Percentiles rank a stretch among this genome's conserved stretches.
These are phyloP conservation scores for Tetracladium maxilliforme DNA, from an alignment of 2,329 filamentous ascomycete species.

Conservation along the genomic window DNA sequence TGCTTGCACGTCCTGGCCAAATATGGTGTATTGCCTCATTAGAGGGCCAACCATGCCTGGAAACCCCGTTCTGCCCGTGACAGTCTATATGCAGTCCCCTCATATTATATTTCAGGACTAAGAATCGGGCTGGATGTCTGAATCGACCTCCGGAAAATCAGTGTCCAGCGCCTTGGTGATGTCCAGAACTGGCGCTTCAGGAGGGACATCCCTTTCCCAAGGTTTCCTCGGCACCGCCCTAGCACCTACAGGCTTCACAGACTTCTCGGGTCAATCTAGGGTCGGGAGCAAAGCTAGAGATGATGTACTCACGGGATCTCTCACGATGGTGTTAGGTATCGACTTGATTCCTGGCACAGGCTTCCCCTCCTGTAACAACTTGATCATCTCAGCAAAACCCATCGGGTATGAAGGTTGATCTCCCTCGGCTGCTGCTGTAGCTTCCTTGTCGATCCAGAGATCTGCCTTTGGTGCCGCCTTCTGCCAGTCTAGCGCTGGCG, in stretches of 20 bases:
- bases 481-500: constrained; percentile 2
- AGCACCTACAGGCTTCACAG: constrained; percentile 11
- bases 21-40: too few species aligned
- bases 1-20: too few species aligned
- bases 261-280: not conserved
- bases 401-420: constrained; percentile 60
- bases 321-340: constrained; percentile 66
- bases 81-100: too few species aligned
- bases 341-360: constrained; percentile 78
- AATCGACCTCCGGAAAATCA: constrained; percentile 16
- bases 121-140: constrained; percentile 12
- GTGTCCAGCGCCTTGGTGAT: constrained; percentile 1
- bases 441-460: constrained; percentile 3
- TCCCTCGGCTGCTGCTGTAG: constrained; percentile 3
- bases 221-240: constrained; percentile 49
- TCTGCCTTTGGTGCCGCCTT: constrained; percentile 1
- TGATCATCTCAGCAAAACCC: constrained; percentile 73
- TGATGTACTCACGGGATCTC: constrained; percentile 42
- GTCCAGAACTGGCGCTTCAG: constrained; percentile 2
- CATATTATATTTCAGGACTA: not conserved
- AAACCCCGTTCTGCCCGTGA: too few species aligned
- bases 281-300: constrained; percentile 4
- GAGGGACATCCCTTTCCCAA: constrained; percentile 54
- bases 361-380: constrained; percentile 68
- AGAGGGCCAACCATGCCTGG: too few species aligned